These are phyloP conservation scores for Elsinoe fawcettii DNA, from an alignment of 2,329 filamentous ascomycete genomes.

Conservation along the genomic window DNA sequence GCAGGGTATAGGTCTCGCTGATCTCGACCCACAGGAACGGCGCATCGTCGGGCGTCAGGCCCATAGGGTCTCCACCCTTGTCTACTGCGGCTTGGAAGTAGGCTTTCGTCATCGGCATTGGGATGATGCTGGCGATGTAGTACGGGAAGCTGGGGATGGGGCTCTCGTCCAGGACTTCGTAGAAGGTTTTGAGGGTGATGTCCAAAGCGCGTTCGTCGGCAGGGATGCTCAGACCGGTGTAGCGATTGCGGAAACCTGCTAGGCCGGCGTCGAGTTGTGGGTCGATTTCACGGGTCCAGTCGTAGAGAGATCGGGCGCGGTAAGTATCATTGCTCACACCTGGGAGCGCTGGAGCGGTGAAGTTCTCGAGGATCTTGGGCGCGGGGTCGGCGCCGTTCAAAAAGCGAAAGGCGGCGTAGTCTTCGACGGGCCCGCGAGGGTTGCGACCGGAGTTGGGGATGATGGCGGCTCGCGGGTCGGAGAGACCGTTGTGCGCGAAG, in stretches of 20 bases:
- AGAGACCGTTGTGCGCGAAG: conserved; percentile 16
- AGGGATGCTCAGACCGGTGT: no score
- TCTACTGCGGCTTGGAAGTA: no score
- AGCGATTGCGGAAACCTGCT: conserved; percentile 19
- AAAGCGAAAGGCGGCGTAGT: conserved; percentile 2
- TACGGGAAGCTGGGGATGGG: no score
- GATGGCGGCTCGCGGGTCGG: conserved; percentile 16
- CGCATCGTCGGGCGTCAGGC: no score
- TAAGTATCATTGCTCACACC: conserved; percentile 19
- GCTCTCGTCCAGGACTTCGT: no score
- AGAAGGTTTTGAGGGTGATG: no score
- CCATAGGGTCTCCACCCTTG: no score
- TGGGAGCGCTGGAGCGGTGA: conserved; percentile 21
- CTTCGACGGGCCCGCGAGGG: background rate
- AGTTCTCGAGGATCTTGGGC: conserved; percentile 18
- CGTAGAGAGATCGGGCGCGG: conserved; percentile 18
- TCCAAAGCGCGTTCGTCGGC: no score
- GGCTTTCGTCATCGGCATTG: no score
- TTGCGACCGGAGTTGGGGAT: conserved; percentile 19
- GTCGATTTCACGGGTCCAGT: conserved; percentile 10
- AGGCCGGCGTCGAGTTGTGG: conserved; percentile 14
- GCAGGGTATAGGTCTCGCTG: no score
- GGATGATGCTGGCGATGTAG: no score
- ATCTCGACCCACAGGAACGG: no score
- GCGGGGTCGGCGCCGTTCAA: background rate